Evolutionary conservation across 306 rosid species (phyloP), one percentile per base, ranked within the genome.

Genomic region (Cucurbita argyrosperma): DNA sequence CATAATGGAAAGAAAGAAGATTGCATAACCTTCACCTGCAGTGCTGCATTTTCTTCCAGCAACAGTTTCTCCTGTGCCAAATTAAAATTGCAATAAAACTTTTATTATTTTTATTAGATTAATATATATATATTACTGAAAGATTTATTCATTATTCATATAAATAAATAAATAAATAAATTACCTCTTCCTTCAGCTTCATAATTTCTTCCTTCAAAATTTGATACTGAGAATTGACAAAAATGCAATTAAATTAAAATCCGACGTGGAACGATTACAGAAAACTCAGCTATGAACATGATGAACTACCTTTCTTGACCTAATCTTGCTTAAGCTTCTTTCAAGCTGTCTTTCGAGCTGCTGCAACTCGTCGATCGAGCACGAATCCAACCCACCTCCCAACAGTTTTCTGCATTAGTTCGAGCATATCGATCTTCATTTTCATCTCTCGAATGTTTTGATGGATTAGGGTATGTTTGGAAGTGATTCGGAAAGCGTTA

Each of bases 271-370:
- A 55, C 2, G 8, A 54, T n/a, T 3, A 47, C 12, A 5, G 12
- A 10, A 10, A 3, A 10, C 12, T 47, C 16, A 49, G n/a, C 2
- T 50, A 50, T 50, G 54, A 50, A 1, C 13, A 4, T 11, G 1
- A 62, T 5, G 14, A 52, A 7, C 72, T 81, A 93, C 97, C 99
- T 91, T 94, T 76, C 78, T 88, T 61, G 89, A 86, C 85, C 99
- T 89, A 53, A 91, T 82, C 84, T 81, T 94, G 79, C 21, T 38
- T 77, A 94, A 78, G 92, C 97, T 84, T 80, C 81, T 79, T 59
- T 87, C 96, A 56, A 94, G 76, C 73, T 91, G 96, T 61, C 83
- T 84, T 77, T 94, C 96, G 19, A 84, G 52, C 74, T 84, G 84
- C 5, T 81, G 82, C 49, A 91, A 76, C 83, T 91, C 99, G 5